Evolutionary conservation across 176 grass and related monocot species (phyloP).

Genomic region (Elaeis guineensis): DNA sequence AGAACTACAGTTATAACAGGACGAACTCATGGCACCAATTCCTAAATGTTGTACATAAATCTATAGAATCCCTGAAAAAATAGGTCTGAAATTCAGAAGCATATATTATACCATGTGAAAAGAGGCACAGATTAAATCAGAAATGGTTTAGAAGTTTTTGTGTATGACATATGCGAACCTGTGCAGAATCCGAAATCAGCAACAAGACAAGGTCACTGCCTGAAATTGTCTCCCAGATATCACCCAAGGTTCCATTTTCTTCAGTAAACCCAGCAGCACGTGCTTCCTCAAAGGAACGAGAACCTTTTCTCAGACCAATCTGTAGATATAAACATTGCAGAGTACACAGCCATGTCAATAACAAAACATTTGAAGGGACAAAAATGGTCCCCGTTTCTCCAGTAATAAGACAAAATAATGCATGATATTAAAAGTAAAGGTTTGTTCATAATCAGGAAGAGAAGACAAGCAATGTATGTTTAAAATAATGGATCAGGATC

Average conservation of each 20-base stretch:
- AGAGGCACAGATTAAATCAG: too few species aligned
- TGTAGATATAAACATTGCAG: neutral
- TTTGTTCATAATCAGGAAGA: too few species aligned
- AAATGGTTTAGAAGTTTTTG: neutral
- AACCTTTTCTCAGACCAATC: slow-evolving; percentile 31
- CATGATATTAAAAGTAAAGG: too few species aligned
- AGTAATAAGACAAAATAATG: too few species aligned
- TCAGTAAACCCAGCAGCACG: slow-evolving; percentile 21
- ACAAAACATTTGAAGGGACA: too few species aligned
- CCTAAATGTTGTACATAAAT: neutral
- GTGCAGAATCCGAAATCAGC: slow-evolving; percentile 91
- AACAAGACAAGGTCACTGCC: slow-evolving; percentile 80
- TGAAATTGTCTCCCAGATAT: slow-evolving; percentile 82
- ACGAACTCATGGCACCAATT: too few species aligned
- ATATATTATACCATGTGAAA: neutral
- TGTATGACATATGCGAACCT: slow-evolving; percentile 22
- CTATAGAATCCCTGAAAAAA: neutral
- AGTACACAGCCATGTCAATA: neutral
- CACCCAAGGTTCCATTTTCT: slow-evolving; percentile 36
- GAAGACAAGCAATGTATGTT: too few species aligned
- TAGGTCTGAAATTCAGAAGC: neutral
- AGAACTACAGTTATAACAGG: too few species aligned
- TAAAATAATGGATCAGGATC: too few species aligned
- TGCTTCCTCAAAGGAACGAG: slow-evolving; percentile 24
- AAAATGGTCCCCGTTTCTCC: too few species aligned